Evolutionary conservation across 2,329 filamentous ascomycete species (phyloP).

Genomic region (Fusarium sp.): DNA sequence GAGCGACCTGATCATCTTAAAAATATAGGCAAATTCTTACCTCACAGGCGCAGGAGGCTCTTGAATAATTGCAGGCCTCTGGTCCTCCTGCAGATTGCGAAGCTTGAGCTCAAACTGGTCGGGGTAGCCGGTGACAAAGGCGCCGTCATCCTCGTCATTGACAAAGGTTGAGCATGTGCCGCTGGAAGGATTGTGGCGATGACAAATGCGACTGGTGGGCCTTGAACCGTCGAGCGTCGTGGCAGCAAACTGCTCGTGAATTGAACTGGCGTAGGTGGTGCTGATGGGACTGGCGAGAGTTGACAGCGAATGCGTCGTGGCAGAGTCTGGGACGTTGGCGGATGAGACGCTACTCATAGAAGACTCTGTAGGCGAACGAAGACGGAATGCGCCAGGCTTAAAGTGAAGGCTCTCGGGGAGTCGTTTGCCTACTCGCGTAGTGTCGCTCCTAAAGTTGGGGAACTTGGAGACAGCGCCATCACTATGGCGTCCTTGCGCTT

Average conservation of each 20-base stretch:
- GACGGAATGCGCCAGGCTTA: conserved; percentile 42
- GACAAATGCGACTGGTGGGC: conserved; percentile 46
- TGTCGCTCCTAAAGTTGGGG: conserved; percentile 22
- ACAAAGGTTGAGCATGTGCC: conserved; percentile 55
- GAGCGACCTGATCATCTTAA: not conserved
- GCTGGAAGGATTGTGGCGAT: conserved; percentile 49
- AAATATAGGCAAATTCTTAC: conserved; percentile 6
- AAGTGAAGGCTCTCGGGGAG: conserved; percentile 50
- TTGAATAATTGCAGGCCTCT: conserved; percentile 4
- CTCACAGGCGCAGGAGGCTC: conserved; percentile 23
- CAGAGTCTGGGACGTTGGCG: conserved; percentile 53
- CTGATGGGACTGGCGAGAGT: conserved; percentile 53
- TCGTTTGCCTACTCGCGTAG: conserved; percentile 30
- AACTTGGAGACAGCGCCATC: conserved; percentile 30
- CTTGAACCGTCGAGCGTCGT: conserved; percentile 41
- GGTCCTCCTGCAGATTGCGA: conserved; percentile 24
- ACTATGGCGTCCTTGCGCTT: conserved; percentile 18
- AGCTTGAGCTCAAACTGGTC: conserved; percentile 44
- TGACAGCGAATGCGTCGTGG: conserved; percentile 52
- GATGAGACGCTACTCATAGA: conserved; percentile 55
- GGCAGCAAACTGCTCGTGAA: conserved; percentile 49
- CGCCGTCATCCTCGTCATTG: conserved; percentile 51
- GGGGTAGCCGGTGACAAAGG: conserved; percentile 42
- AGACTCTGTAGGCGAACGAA: conserved; percentile 53
- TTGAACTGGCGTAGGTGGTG: conserved; percentile 50